Evolutionary conservation across 805 yeast genomes (phyloP), one percentile per base, ranked within the genome.

Genomic region (Ogataea chonburiensis): DNA sequence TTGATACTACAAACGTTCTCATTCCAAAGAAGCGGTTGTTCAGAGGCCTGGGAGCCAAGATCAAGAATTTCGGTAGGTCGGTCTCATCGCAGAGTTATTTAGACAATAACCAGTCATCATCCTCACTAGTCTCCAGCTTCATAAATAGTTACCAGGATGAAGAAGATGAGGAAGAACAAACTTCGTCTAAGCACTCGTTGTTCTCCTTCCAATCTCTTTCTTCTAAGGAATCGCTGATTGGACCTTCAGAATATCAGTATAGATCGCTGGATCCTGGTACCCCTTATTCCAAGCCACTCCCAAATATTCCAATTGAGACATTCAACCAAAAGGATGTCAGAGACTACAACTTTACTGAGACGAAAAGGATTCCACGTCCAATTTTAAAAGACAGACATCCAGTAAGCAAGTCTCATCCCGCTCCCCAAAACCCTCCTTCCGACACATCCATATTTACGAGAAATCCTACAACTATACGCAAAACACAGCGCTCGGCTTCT

Each of bases 371-470:
- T 17, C 15, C 3, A 18, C 9, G 21, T 4, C 7, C 26, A 5
- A 26, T 15, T 34, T 41, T 9, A 38, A 43, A 29, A 15, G 27
- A 13, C 23, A 16, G 20, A 8, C 34, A 28, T 11, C 11, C 25
- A 20, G 7, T 14, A 18, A 12, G n/a, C 15, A 20, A 20, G 23
- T 15, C 21, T 19, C 29, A 13, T 15, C 18, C 15, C 13, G 15
- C 19, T 25, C 22, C 22, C 30, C n/a, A n/a, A n/a, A 36, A 21
- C 43, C 28, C 45, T 16, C 55, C 53, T 3, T 28, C 47, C 17
- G 60, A 56, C 36, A 50, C 57, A 1, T 32, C 49, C 1, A 38
- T 52, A 1, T 55, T 50, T 24, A 55, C 61, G 7, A 45, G 58
- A 36, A 46, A 42, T 5, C 47, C 53, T n/a, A 41, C 52, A 5